Percentiles rank a stretch among this genome's conserved stretches.
Evolutionary conservation across 371 early-diverging fungal species (phyloP).

Genomic region (Zopfochytrium polystomum): DNA sequence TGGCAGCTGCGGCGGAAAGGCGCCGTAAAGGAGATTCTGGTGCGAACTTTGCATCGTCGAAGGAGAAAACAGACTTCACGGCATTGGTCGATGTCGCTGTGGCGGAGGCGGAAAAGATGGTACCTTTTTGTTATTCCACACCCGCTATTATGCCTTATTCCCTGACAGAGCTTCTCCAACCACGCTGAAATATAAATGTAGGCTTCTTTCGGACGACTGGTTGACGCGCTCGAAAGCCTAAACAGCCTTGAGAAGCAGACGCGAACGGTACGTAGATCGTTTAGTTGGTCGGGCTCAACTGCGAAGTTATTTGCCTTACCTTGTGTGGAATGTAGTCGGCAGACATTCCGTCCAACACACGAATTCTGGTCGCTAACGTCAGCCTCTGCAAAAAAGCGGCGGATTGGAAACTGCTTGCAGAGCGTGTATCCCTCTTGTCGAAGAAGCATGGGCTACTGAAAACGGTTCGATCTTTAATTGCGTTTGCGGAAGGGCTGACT

Average conservation of each 20-base stretch:
- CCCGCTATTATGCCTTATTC: neutral
- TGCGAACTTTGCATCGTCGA: no score
- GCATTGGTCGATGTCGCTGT: constrained; percentile 73
- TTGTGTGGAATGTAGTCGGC: constrained; percentile 56
- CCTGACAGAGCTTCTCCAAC: neutral
- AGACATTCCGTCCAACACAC: constrained; percentile 82
- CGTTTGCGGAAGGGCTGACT: neutral
- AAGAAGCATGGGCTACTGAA: constrained; percentile 96
- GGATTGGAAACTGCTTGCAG: constrained; percentile 87
- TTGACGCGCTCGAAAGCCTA: constrained; percentile 79
- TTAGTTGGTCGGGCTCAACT: neutral
- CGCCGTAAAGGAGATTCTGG: no score
- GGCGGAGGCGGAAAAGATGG: constrained; percentile 75
- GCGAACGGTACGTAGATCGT: constrained; percentile 64
- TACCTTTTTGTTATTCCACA: constrained; percentile 58
- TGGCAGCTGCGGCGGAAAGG: no score
- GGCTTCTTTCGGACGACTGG: constrained; percentile 52
- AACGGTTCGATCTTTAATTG: constrained; percentile 43
- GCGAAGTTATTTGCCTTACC: neutral
- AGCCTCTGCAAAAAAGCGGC: constrained; percentile 67
- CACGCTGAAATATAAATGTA: neutral
- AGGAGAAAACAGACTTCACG: constrained; percentile 91
- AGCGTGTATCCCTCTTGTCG: constrained; percentile 81
- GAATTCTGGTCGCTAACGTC: constrained; percentile 78
- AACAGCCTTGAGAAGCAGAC: constrained; percentile 84